Percentiles rank a stretch among this genome's conserved stretches.
These are phyloP conservation scores for Arthromyces matolae DNA, from an alignment of 768 basidiomycete species.

Conservation along the genomic window DNA sequence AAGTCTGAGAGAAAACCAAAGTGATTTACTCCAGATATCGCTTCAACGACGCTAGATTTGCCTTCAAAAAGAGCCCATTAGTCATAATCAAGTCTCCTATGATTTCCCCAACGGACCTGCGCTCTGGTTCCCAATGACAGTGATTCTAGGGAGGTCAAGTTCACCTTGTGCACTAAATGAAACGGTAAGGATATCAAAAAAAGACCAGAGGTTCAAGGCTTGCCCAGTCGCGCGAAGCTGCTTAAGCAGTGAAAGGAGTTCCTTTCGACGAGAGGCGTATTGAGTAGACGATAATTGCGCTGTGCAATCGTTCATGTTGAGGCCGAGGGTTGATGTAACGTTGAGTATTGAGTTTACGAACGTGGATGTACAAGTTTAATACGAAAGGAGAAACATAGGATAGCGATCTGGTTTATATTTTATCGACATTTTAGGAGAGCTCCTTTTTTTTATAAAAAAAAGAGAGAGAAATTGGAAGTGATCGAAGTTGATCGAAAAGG, in stretches of 20 bases:
- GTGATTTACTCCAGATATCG: constrained; percentile 43
- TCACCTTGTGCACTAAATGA: constrained; percentile 37
- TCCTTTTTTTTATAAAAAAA: neutral
- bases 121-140: constrained; percentile 51
- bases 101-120: constrained; percentile 38
- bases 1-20: neutral
- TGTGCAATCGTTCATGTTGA: no score
- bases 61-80: no score
- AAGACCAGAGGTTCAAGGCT: neutral
- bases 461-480: neutral
- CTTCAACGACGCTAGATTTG: constrained; percentile 46
- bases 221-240: constrained; percentile 33
- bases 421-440: no score
- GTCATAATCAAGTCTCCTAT: no score
- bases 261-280: constrained; percentile 28
- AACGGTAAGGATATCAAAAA: neutral
- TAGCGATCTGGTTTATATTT: no score
- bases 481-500: neutral
- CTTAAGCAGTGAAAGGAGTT: constrained; percentile 28
- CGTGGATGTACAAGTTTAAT: neutral
- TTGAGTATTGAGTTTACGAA: no score
- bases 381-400: no score
- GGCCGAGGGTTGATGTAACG: neutral
- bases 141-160: constrained; percentile 46
- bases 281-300: constrained; percentile 25